Evolutionary conservation across 495 filamentous ascomycete species (phyloP), one percentile per base, ranked within the genome.

Genomic region (Schizothecium vesticola): DNA sequence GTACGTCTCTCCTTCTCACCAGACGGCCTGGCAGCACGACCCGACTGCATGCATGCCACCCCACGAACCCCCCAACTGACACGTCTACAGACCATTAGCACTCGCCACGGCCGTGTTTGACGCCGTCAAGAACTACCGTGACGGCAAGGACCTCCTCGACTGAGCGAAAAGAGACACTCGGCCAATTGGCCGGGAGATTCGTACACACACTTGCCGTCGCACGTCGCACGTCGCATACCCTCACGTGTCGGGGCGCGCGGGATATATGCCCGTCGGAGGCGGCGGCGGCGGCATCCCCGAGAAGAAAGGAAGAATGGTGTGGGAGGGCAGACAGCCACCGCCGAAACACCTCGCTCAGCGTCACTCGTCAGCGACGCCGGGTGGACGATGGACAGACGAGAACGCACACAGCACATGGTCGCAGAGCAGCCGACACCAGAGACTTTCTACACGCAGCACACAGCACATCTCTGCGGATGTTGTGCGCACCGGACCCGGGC

Each of bases 121-220:
- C 63, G 67, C 67, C n/a, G 58, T 75, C 26, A 77, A 77, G 29
- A 77, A 74, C 65, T 65, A 75, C 36, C 64, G 70, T 10, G 75
- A 77, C 58, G 75, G 75, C 33, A 59, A 69, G 61, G 73, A 75
- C 43, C 68, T 77, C 11, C 69, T 77, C 11, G 75, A 77, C 29
- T 77, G 63, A 67, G 1, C 0, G 25, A 19, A 5, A 51, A 11
- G 31, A 56, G 25, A 31, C 22, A 21, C 19, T 9, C 24, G 55
- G 21, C 51, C 51, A 58, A 22, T 51, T 28, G 29, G 29, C 62
- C 12, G 21, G n/a, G 43, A 28, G 62, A 55, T 51, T 33, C 22
- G n/a, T 63, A 31, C 61, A 64, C 29, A 62, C 19, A 16, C 62
- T 22, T 31, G 62, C 8, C 23, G 21, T 64, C n/a, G 62, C 43